Evolutionary conservation across 805 yeast genomes (phyloP), one percentile per base, ranked within the genome.

Genomic region (Sugiyamaella valdiviana): DNA sequence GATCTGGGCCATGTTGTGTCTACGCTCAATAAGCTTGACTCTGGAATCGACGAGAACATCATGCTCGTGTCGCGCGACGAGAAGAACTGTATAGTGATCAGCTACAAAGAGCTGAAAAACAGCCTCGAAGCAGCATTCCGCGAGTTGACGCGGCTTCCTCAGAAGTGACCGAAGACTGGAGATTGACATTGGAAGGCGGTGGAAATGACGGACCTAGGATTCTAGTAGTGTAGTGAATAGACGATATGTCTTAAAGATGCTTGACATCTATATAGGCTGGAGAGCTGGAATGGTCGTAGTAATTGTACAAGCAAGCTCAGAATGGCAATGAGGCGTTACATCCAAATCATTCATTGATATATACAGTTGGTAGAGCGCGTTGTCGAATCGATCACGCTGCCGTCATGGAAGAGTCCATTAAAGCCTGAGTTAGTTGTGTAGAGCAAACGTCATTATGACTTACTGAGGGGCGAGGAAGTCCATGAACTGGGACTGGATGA

Each of bases 1-100:
- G 96, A 93, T 65, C 71, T 93, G 57, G 82, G 89, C 0, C 88
- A 88, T 63, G 90, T 89, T 5, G 69, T 93, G 51, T 72, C 79
- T 44, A 78, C 84, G 58, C 70, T 93, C 59, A 91, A 91, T 67
- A 93, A 91, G 66, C 71, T 93, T 55, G 99, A 93, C 62, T 95
- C 91, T 5, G 98, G 97, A 1, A 75, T 83, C 29, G 89, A 86
- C 45, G 99, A 93, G 66, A 80, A 78, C 56, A 67, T 93, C 14
- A 69, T 90, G 63, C 73, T 93, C 45, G 87, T 88, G 0, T 82
- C 93, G 29, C 77, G 83, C 9, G 96, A 90, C 63, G 95, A 88
- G 62, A 82, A 81, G 70, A 83, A 79, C 40, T 89, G 97, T 63
- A 70, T 93, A 52, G 82, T 93, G 37, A 83, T 87, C 47, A 80